These are phyloP conservation scores for Paramecium sexaurelia DNA, from an alignment of 73 alveolate genomes.

Conservation along the genomic window DNA sequence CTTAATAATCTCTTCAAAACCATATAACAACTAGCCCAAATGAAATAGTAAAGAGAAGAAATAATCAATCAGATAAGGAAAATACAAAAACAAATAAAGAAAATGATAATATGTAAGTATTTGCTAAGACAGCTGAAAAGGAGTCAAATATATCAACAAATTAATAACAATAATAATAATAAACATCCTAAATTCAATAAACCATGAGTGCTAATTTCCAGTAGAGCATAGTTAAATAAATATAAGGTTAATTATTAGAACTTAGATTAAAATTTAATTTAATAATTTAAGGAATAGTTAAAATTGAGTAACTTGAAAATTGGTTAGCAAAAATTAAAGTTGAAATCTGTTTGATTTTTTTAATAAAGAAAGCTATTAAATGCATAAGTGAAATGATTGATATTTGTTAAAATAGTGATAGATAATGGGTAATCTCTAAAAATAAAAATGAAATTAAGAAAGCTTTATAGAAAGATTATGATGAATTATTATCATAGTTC, in stretches of 20 bases:
- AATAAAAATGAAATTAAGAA: background rate
- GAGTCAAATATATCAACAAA: background rate
- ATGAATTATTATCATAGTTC: background rate
- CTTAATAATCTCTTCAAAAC: background rate
- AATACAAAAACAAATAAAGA: background rate
- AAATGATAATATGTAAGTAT: background rate
- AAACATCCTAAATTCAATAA: background rate
- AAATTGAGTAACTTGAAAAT: slow-evolving; percentile 1
- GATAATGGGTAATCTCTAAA: slow-evolving; percentile 5
- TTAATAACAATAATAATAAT: background rate
- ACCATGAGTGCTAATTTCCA: background rate
- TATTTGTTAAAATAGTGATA: slow-evolving; percentile 2
- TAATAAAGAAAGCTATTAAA: slow-evolving; percentile 11
- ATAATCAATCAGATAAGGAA: background rate
- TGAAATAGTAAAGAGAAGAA: slow-evolving; percentile 22
- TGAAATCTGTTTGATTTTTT: slow-evolving; percentile 24
- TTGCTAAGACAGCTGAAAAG: background rate
- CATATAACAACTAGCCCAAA: slow-evolving; percentile 34
- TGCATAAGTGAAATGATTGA: slow-evolving; percentile 31
- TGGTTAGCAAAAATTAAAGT: background rate
- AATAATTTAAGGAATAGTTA: background rate
- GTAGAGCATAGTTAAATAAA: background rate
- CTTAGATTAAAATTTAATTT: background rate
- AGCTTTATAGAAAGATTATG: background rate
- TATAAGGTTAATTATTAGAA: background rate